phyloP scores from a whole-genome alignment of 1,139 yeast genomes.

The Suhomyces terraborum region DNA sequence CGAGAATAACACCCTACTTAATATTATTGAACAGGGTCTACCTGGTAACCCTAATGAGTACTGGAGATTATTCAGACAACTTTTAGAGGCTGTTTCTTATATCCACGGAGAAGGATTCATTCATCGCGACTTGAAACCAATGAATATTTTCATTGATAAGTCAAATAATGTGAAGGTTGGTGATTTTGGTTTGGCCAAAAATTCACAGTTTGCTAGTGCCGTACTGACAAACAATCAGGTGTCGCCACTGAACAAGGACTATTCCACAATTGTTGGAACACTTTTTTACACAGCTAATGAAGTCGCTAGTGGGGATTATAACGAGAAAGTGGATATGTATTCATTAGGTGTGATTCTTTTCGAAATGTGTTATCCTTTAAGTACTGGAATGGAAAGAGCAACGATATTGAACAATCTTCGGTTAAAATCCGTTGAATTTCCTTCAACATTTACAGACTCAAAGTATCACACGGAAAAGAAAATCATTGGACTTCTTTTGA shows the following conservation, averaged over 20 bases:
- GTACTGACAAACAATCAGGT: conserved; percentile 46
- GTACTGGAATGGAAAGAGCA: conserved; percentile 92
- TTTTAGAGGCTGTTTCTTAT: conserved; percentile 86
- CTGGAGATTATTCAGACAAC: conserved; percentile 87
- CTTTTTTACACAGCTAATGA: conserved; percentile 91
- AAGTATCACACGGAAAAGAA: conserved; percentile 60
- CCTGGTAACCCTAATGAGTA: conserved; percentile 73
- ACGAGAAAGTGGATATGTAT: conserved; percentile 94
- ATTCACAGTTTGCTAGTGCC: conserved; percentile 51
- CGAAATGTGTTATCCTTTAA: conserved; percentile 84
- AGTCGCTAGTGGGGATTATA: conserved; percentile 74
- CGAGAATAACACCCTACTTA: conserved; percentile 86
- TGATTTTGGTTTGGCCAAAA: conserved; percentile 94
- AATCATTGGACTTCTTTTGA: conserved; percentile 64
- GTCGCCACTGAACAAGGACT: conserved; percentile 53
- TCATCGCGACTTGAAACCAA: conserved; percentile 93
- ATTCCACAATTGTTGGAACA: conserved; percentile 93
- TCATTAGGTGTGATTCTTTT: conserved; percentile 92
- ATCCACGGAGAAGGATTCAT: conserved; percentile 93
- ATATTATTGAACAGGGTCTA: conserved; percentile 80
- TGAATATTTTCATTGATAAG: conserved; percentile 92
- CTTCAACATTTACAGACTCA: conserved; percentile 56
- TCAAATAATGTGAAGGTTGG: conserved; percentile 90
- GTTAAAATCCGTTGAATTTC: conserved; percentile 60
- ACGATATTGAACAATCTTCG: conserved; percentile 66